Percentiles rank a stretch among this genome's conserved stretches.
phyloP scores from a whole-genome alignment of 495 filamentous ascomycete genomes.

The Daldinia childiae region DNA sequence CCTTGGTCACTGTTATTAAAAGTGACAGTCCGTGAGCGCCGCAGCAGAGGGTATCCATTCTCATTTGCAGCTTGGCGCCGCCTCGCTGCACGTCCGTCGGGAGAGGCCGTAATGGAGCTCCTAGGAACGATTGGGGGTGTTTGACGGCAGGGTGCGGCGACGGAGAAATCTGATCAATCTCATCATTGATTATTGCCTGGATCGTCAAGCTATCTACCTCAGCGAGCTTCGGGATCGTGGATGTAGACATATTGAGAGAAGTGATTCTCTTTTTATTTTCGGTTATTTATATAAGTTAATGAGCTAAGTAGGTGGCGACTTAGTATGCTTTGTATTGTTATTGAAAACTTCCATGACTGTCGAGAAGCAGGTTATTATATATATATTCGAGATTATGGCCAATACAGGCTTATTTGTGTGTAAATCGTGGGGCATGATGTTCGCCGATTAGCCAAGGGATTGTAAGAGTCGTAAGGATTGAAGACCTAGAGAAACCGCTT shows the following conservation, averaged over 20 bases:
- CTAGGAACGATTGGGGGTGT: constrained; percentile 54
- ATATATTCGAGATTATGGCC: constrained; percentile 3
- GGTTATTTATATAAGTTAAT: background rate
- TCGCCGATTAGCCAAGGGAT: constrained; percentile 23
- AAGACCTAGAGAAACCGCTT: background rate
- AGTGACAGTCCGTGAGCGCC: constrained; percentile 68
- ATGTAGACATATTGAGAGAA: background rate
- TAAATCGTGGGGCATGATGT: background rate
- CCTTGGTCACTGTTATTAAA: constrained; percentile 64
- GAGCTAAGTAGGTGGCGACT: background rate
- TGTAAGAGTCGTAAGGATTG: background rate
- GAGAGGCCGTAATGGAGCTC: constrained; percentile 48
- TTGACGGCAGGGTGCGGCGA: constrained; percentile 60
- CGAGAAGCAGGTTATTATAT: background rate
- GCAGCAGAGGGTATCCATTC: constrained; percentile 68
- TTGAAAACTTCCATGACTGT: background rate
- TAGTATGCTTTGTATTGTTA: background rate
- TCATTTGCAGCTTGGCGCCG: constrained; percentile 56
- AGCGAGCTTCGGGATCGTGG: constrained; percentile 11
- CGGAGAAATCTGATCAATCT: constrained; percentile 66
- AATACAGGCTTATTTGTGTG: background rate
- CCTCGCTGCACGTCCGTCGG: constrained; percentile 43
- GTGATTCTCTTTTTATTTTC: background rate
- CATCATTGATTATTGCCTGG: constrained; percentile 50
- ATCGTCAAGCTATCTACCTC: constrained; percentile 38